Evolutionary conservation across 495 filamentous ascomycete genomes (phyloP).

Genomic region (Penicillium daleae): DNA sequence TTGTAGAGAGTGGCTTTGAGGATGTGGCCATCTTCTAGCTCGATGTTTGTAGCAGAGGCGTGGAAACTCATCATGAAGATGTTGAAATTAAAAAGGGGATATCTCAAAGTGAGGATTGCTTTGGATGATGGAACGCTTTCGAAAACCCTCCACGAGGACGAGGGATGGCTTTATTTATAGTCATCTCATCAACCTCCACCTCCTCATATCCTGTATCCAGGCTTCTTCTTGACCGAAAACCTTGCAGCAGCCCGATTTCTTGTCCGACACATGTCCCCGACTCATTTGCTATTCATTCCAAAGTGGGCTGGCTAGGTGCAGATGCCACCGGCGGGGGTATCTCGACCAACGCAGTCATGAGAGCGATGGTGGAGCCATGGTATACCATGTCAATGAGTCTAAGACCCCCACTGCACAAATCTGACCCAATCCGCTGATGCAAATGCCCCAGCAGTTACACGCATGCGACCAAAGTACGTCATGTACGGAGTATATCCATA

Average conservation of each 20-base stretch:
- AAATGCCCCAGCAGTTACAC: background rate
- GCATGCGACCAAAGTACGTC: background rate
- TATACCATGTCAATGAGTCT: background rate
- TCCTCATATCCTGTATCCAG: conserved; percentile 9
- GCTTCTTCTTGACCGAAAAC: background rate
- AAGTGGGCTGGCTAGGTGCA: conserved; percentile 20
- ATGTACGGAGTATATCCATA: too few species aligned
- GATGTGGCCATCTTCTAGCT: conserved; percentile 47
- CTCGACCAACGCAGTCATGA: conserved; percentile 8
- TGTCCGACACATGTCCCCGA: conserved; percentile 25
- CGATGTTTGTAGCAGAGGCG: conserved; percentile 37
- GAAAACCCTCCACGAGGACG: background rate
- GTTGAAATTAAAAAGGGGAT: background rate
- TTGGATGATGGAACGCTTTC: background rate
- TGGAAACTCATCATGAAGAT: conserved; percentile 51
- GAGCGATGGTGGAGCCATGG: background rate
- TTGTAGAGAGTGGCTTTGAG: conserved; percentile 39
- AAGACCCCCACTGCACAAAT: background rate
- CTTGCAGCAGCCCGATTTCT: conserved; percentile 19
- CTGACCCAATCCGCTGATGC: background rate
- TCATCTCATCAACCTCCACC: background rate
- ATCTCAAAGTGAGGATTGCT: background rate
- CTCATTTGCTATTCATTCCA: conserved; percentile 20
- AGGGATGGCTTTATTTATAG: conserved; percentile 5
- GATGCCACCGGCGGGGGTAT: conserved; percentile 5